Evolutionary conservation across 148 eudicot species (phyloP).

Genomic region (Chenopodium quinoa): DNA sequence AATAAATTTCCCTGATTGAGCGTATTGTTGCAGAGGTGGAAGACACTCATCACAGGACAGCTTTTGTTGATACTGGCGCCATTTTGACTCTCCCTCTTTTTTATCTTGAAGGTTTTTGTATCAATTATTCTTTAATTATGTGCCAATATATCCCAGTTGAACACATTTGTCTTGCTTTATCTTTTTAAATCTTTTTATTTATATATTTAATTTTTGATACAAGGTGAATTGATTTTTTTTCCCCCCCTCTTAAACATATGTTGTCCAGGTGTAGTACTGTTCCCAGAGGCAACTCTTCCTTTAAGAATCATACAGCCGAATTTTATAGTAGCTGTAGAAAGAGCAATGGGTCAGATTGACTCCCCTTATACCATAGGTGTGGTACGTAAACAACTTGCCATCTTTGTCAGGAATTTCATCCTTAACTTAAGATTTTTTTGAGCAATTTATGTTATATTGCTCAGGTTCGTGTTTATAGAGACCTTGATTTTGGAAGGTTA

Average conservation of each 20-base stretch:
- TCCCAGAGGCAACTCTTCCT: constrained; percentile 94
- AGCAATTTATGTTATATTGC: constrained; percentile 11
- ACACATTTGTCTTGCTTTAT: constrained; percentile 4
- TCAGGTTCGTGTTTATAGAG: constrained; percentile 70
- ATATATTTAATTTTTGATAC: neutral
- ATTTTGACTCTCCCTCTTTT: constrained; percentile 62
- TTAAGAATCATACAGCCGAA: constrained; percentile 69
- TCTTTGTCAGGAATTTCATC: constrained; percentile 8
- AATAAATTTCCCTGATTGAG: neutral
- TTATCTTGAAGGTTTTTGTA: constrained; percentile 70
- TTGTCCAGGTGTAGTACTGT: constrained; percentile 76
- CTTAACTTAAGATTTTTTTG: constrained; percentile 11
- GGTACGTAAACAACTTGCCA: constrained; percentile 47
- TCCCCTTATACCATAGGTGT: constrained; percentile 74
- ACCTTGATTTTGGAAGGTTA: constrained; percentile 45
- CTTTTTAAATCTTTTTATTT: neutral
- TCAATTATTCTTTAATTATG: constrained; percentile 1
- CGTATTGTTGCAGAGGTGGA: constrained; percentile 66
- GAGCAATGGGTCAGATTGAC: constrained; percentile 69
- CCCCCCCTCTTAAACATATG: neutral
- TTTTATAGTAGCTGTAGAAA: constrained; percentile 71
- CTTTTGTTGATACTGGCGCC: constrained; percentile 82
- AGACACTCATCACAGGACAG: constrained; percentile 71
- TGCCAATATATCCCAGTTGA: neutral
- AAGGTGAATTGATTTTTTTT: neutral